Base-by-base conservation (phyloP, 352 stramenopile species). In the Pythium plurisporium region DNA sequence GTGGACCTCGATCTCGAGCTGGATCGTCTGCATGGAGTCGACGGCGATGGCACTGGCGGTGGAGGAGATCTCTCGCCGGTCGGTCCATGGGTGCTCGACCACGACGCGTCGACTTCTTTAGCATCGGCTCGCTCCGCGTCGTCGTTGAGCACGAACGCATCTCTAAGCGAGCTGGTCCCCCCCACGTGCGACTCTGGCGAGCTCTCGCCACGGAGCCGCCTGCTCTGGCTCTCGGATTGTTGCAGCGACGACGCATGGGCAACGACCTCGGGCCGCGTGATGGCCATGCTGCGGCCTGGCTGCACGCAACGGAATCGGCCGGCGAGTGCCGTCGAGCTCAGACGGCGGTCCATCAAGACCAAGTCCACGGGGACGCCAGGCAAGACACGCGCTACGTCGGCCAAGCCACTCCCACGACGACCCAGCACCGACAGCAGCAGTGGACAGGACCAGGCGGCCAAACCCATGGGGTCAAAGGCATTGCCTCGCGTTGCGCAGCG, bases 181-280 rank as follows among this genome's bases (percentile, higher is more conserved):
- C n/a, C 19, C 0, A 15, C 30, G 12, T 31, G 29, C 0, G 43
- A 27, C n/a, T 12, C 23, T 5, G n/a, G 8, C 4, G 52, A 66
- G n/a, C 57, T 82, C 26, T 89, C 79, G 0, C 79, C 79, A 40
- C 76, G 79, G 26, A 85, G 70, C 34, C 74, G 76, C 0, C 55
- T 89, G n/a, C 55, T 89, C 7, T 87, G 77, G 67, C 70, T 86
- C 49, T 89, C 79, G 1, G 64, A 72, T 5, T 86, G 64, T 48
- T 67, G 47, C 4, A 55, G 64, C 23, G 64, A 68, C 19, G 44
- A 55, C 12, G 61, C 27, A 20, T 57, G 45, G 51, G 31, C 26
- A 2, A 27, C 31, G 29, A 14, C 53, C 5, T 55, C 46, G 2
- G 25, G 25, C 4, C 60, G 60, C n/a, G 52, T 67, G 20, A 33